Conservation (phyloP, 2,329 filamentous ascomycete genomes). For the Sporothrix brasiliensis region DNA sequence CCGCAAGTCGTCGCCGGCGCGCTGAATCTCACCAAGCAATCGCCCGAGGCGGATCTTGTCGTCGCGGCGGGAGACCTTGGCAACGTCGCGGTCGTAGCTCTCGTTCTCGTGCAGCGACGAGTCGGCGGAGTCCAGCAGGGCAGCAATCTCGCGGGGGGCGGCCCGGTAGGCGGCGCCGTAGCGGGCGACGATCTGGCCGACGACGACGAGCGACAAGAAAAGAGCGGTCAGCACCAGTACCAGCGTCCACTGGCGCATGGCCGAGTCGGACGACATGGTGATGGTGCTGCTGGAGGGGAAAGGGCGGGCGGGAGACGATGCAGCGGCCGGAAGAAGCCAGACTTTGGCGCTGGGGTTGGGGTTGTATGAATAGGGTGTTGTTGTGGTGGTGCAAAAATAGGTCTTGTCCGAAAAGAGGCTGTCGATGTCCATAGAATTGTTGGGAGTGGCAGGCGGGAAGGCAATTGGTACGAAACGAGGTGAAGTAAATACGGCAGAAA, state of each 20-base stretch:
- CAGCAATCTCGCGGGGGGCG: constrained; percentile 60
- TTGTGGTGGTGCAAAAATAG: constrained; percentile 23
- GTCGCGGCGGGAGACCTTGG: constrained; percentile 60
- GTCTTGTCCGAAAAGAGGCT: constrained; percentile 22
- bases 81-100: constrained; percentile 63
- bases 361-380: neutral
- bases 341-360: neutral
- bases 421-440: constrained; percentile 1
- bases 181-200: constrained; percentile 55
- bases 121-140: constrained; percentile 63
- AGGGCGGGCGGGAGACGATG: neutral
- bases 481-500: constrained; percentile 22
- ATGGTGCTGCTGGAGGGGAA: constrained; percentile 28
- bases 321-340: constrained; percentile 17
- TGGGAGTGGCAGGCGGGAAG: neutral
- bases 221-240: constrained; percentile 62
- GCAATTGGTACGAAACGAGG: neutral
- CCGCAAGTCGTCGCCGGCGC: constrained; percentile 61
- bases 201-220: constrained; percentile 58
- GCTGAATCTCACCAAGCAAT: constrained; percentile 65
- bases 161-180: constrained; percentile 60
- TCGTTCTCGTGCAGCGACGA: constrained; percentile 67
- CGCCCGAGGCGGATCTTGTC: constrained; percentile 63
- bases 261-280: constrained; percentile 56
- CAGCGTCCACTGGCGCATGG: constrained; percentile 59